These are phyloP conservation scores for Globisporangium mamillatum DNA, from an alignment of 352 stramenopile genomes.

Conservation along the genomic window DNA sequence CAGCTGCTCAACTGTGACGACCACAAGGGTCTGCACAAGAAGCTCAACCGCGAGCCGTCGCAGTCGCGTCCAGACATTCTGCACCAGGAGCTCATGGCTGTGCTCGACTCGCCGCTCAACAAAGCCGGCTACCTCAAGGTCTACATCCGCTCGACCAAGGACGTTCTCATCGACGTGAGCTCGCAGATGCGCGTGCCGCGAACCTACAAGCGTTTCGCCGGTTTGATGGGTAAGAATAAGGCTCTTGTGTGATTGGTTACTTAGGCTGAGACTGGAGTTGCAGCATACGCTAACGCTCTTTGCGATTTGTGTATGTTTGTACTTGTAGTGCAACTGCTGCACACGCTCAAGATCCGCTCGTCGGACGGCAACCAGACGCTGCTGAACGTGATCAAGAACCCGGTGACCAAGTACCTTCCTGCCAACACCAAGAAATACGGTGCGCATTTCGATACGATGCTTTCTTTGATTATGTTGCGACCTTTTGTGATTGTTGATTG, in stretches of 20 bases:
- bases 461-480: not conserved
- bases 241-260: not conserved
- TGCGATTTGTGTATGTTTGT: not conserved
- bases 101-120: conserved; percentile 99
- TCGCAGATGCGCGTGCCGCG: conserved; percentile 97
- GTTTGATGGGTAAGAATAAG: conserved; percentile 88
- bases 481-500: not conserved
- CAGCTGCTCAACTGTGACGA: conserved; percentile 99
- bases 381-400: conserved; percentile 99
- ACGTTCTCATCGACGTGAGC: conserved; percentile 98
- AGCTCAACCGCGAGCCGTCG: conserved; percentile 95
- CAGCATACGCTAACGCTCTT: not conserved
- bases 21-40: conserved; percentile 95
- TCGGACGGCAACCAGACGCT: conserved; percentile 95
- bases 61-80: conserved; percentile 98
- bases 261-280: not conserved
- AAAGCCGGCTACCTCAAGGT: conserved; percentile 98
- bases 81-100: conserved; percentile 97
- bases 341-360: conserved; percentile 99
- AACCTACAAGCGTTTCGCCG: conserved; percentile 98
- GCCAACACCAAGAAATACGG: conserved; percentile 94
- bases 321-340: conserved; percentile 96
- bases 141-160: conserved; percentile 97
- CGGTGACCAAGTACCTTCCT: conserved; percentile 95
- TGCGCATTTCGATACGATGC: conserved; percentile 13